Base-by-base conservation (phyloP, 768 basidiomycete genomes). In the Tylopilus felleus region DNA sequence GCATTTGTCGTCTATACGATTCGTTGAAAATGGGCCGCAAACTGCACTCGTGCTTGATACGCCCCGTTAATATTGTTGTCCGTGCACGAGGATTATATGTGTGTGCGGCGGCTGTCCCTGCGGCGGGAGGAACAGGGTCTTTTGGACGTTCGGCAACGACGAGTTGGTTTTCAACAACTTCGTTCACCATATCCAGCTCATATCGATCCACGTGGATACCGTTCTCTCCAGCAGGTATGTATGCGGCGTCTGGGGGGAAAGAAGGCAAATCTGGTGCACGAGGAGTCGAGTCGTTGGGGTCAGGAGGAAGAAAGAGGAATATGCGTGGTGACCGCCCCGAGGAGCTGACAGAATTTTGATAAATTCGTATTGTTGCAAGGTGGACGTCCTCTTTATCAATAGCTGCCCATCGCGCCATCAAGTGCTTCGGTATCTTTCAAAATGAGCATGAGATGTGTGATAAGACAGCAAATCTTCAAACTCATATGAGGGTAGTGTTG, bases 151-250 rank as follows among this genome's bases (percentile, higher is more conserved):
- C 90, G 0, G 90, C 90, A 33, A 93, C 81, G 27, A 93, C 89
- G 52, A 90, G 80, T 69, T 93, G 86, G 72, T 93, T 94, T 61
- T 90, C 88, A 9, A 91, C 87, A 29, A 81, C 71, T 57, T 91
- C 86, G 57, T 91, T 88, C 40, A 93, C 84, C 82, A 96, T 91
- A 40, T 91, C 86, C 31, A 98, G 77, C 61, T 93, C 90, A 73
- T 93, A 98, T 69, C 84, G 80, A 62, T 88, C 87, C 5, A 71
- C 70, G 25, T 69, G 69, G n/a, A 67, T 25, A 6, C 64, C 66
- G 17, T 65, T 63, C 46, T 65, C 67, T 27, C 65, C 67, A 22
- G 57, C 43, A 12, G 69, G 67, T 41, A 70, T 67, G 50, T 67
- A 55, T 35, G 70, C 70, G 13, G 68, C 68, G 35, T 69, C 65